phyloP scores from a whole-genome alignment of 2,329 filamentous ascomycete genomes.

The Aspergillus luchuensis region DNA sequence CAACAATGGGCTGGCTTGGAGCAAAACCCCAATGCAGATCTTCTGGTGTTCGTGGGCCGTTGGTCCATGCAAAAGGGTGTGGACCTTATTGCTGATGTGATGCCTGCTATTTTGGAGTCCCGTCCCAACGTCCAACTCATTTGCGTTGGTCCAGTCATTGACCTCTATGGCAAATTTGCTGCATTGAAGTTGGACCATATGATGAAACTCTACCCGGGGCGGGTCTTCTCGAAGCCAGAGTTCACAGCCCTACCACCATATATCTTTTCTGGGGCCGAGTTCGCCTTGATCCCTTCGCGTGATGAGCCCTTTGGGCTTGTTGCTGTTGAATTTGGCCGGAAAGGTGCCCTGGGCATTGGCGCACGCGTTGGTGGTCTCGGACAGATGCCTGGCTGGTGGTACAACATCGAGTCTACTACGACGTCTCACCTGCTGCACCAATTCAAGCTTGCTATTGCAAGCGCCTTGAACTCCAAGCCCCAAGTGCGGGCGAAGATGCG shows the following conservation, averaged over 20 bases:
- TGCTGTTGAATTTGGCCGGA: slow-evolving; percentile 68
- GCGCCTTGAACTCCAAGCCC: slow-evolving; percentile 59
- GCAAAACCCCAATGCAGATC: slow-evolving; percentile 62
- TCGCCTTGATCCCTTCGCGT: slow-evolving; percentile 67
- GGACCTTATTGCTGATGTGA: slow-evolving; percentile 68
- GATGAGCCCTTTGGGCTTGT: slow-evolving; percentile 71
- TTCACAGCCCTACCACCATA: slow-evolving; percentile 68
- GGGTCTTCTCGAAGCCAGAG: slow-evolving; percentile 68
- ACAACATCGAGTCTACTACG: slow-evolving; percentile 66
- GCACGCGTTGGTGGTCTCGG: slow-evolving; percentile 67
- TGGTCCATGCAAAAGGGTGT: slow-evolving; percentile 72
- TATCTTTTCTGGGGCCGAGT: slow-evolving; percentile 69
- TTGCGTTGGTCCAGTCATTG: slow-evolving; percentile 65
- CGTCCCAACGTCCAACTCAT: slow-evolving; percentile 64
- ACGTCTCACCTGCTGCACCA: slow-evolving; percentile 65
- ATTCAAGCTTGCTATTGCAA: slow-evolving; percentile 65
- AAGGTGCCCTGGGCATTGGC: slow-evolving; percentile 68
- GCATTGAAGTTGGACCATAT: slow-evolving; percentile 65
- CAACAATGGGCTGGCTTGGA: slow-evolving; percentile 69
- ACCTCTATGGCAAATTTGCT: slow-evolving; percentile 68
- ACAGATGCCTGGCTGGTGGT: slow-evolving; percentile 74
- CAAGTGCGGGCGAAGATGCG: slow-evolving; percentile 64
- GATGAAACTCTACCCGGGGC: slow-evolving; percentile 66
- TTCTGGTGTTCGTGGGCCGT: slow-evolving; percentile 69
- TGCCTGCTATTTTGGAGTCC: slow-evolving; percentile 63